Evolutionary conservation across 108 stramenopile species (phyloP).

Genomic region (Fragilariopsis cylindrus): DNA sequence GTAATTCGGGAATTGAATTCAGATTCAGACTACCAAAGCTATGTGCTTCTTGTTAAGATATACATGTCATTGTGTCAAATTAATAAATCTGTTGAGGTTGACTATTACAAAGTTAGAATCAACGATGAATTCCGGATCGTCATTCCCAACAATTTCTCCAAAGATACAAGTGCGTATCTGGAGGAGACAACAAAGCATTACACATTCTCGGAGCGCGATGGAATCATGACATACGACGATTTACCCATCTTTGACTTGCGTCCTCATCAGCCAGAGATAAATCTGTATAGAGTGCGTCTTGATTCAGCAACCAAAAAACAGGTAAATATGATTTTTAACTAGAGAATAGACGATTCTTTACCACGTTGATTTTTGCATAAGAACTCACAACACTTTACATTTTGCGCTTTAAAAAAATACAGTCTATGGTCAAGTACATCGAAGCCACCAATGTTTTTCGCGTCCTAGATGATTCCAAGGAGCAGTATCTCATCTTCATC

Average conservation of each 20-base stretch:
- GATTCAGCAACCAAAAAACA: conserved; percentile 23
- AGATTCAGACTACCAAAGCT: conserved; percentile 36
- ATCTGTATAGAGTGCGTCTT: conserved; percentile 32
- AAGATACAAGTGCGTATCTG: conserved; percentile 26
- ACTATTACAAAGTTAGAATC: conserved; percentile 36
- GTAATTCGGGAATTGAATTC: conserved; percentile 32
- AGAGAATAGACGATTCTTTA: neutral
- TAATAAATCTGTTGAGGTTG: conserved; percentile 34
- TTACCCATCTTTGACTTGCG: conserved; percentile 34
- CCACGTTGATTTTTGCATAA: no score
- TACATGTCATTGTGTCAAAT: conserved; percentile 38
- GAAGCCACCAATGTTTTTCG: conserved; percentile 34
- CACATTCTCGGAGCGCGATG: conserved; percentile 36
- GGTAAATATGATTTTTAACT: conserved; percentile 1
- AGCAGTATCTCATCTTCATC: conserved; percentile 39
- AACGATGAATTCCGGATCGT: conserved; percentile 36
- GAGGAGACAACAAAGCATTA: conserved; percentile 31
- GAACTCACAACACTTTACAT: neutral
- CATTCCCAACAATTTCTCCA: conserved; percentile 37
- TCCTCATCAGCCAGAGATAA: conserved; percentile 38
- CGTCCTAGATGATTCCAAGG: conserved; percentile 6
- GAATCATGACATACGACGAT: conserved; percentile 34
- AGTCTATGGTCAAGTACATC: conserved; percentile 36
- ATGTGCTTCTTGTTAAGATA: conserved; percentile 35
- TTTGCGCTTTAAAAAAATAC: neutral